Evolutionary conservation across 108 stramenopile species (phyloP).

Genomic region (Nitzschia palea): DNA sequence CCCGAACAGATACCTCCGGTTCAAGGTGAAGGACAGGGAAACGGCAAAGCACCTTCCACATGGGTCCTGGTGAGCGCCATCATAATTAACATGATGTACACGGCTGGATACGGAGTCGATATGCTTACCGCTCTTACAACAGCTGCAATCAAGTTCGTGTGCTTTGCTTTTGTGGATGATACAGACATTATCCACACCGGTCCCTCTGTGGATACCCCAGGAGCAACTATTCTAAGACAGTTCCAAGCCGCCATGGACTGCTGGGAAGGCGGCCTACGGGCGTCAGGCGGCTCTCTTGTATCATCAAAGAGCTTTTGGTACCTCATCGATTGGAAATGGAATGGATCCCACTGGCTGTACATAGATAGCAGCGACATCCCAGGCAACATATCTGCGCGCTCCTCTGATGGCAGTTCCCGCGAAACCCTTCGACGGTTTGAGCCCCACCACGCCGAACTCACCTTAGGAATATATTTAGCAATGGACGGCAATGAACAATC

Average conservation of each 20-base stretch:
- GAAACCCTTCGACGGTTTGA: neutral
- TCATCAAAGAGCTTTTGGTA: conserved; percentile 12
- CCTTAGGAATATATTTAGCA: too few relatives aligned
- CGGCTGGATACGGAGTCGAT: neutral
- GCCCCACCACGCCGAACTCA: too few relatives aligned
- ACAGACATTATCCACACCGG: neutral
- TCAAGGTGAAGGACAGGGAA: conserved; percentile 8
- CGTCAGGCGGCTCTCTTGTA: conserved; percentile 1
- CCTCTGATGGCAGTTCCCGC: neutral
- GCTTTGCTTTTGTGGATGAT: conserved; percentile 15
- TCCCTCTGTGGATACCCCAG: neutral
- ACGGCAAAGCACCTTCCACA: neutral
- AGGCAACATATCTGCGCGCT: neutral
- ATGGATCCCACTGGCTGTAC: too few relatives aligned
- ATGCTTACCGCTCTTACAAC: neutral
- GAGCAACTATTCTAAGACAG: neutral
- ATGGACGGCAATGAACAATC: too few relatives aligned
- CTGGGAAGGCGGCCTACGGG: neutral
- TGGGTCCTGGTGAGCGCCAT: neutral
- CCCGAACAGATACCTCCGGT: neutral
- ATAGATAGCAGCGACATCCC: neutral
- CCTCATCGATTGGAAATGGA: conserved; percentile 7
- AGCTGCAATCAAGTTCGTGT: neutral
- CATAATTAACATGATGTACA: conserved; percentile 2
- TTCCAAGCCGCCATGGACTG: neutral